Evolutionary conservation across 306 rosid genomes (phyloP).

Genomic region (Gleditsia sinensis): DNA sequence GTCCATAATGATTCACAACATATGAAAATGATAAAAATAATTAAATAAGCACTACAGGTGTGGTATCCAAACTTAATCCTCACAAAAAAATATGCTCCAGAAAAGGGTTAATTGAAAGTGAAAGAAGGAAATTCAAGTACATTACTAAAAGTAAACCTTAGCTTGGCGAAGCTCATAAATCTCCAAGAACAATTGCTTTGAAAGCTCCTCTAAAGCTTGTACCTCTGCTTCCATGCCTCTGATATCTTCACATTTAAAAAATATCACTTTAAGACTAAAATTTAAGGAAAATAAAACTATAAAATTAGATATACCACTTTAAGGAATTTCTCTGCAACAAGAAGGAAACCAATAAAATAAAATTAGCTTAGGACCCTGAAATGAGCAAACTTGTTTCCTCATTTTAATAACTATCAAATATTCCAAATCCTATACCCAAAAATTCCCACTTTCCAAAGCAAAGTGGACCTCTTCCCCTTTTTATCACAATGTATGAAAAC

Average conservation of each 20-base stretch:
- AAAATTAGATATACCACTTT: constrained; percentile 4
- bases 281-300: constrained; percentile 21
- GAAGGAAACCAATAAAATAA: constrained; percentile 15
- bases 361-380: background rate
- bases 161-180: constrained; percentile 97
- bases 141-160: constrained; percentile 58
- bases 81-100: background rate
- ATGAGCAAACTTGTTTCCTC: constrained; percentile 1
- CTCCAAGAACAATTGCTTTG: constrained; percentile 94
- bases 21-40: background rate
- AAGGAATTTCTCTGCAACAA: constrained; percentile 7
- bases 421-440: background rate
- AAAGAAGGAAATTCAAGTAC: constrained; percentile 17
- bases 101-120: background rate
- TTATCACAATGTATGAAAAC: background rate
- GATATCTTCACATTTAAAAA: constrained; percentile 60
- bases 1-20: background rate
- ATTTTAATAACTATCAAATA: background rate
- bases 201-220: constrained; percentile 89
- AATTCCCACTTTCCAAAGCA: background rate
- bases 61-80: background rate
- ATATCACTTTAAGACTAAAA: constrained; percentile 21
- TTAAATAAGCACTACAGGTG: background rate
- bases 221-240: constrained; percentile 94
- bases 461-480: background rate